Base-by-base conservation (phyloP, 1,139 yeast genomes). In the Candida neerlandica region DNA sequence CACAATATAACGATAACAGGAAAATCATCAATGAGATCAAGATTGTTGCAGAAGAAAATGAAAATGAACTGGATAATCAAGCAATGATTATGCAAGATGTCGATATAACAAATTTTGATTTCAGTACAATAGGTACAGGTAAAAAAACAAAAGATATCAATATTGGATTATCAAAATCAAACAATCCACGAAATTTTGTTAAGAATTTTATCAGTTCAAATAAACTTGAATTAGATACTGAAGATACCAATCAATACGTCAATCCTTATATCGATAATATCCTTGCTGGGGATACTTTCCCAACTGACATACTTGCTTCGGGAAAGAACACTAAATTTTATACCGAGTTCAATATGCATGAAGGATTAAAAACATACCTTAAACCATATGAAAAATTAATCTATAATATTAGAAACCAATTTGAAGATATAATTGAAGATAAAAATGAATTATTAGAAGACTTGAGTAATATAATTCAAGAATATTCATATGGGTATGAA, bases 381-480 rank as follows among this genome's bases (percentile, higher is more conserved):
- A 71, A 73, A 51, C 67, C 69, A 2, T 84, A 84, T 78, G 69
- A 71, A 9, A 69, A 73, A 11, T 61, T 74, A 33, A 77, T 85
- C 1, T 62, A 74, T 0, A 71, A 73, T 43, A 66, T 70, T 33
- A 71, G 66, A 34, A 56, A 53, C 46, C 46, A 27, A 46, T 51
- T 26, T 51, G 27, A 59, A 73, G 52, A 72, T 66, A 52, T 67
- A n/a, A 76, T 80, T n/a, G 92, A 85, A 47, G 92, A 86, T 45
- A 77, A 87, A 51, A 85, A 80, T 34, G 92, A 86, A 50, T 59
- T 86, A 51, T 69, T 84, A 23, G 87, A 89, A 48, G 78, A 77
- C 34, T 62, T 87, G 15, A 79, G 77, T 19, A 63, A 65, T 4
- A 50, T 83, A 41, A 74, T 82, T 0, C 74, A 75, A 29, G 79